Evolutionary conservation across 2,329 filamentous ascomycete genomes (phyloP).

Genomic region (Cytospora schulzeri): DNA sequence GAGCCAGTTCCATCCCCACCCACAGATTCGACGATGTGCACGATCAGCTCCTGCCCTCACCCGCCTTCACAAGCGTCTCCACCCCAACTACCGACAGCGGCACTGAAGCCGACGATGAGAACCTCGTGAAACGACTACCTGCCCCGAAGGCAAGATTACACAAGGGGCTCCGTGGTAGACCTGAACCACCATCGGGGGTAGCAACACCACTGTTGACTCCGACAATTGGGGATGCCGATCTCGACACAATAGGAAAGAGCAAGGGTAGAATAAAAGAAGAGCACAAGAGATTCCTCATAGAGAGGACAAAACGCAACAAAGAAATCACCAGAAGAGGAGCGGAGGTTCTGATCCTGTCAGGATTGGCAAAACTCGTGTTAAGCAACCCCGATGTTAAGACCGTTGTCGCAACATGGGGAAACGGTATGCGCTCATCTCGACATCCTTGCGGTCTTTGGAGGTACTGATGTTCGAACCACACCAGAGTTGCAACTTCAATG

Average conservation of each 20-base stretch:
- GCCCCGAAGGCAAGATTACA: conserved; percentile 72
- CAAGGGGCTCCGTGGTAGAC: conserved; percentile 73
- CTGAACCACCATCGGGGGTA: conserved; percentile 55
- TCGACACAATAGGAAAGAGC: conserved; percentile 31
- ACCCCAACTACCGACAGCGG: conserved; percentile 81
- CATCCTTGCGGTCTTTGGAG: not conserved
- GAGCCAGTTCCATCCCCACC: conserved; percentile 29
- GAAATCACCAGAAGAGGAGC: conserved; percentile 55
- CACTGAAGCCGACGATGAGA: conserved; percentile 93
- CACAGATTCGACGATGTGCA: conserved; percentile 31
- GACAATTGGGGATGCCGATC: conserved; percentile 47
- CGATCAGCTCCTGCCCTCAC: conserved; percentile 31
- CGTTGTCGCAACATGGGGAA: conserved; percentile 49
- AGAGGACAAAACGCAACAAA: conserved; percentile 48
- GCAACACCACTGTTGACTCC: conserved; percentile 60
- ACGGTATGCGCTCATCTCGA: conserved; percentile 43
- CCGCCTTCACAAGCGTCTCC: conserved; percentile 51
- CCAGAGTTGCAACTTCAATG: conserved; percentile 47
- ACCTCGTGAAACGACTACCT: conserved; percentile 81
- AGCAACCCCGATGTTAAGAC: conserved; percentile 50
- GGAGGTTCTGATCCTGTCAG: conserved; percentile 55
- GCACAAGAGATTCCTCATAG: conserved; percentile 28
- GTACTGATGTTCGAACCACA: conserved; percentile 31
- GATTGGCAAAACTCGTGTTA: conserved; percentile 51
- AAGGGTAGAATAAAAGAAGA: conserved; percentile 27